Percentiles rank a stretch among this genome's conserved stretches.
These are phyloP conservation scores for Magnolia changhungtana DNA, from an alignment of 164 flowering plant genomes.

Conservation along the genomic window DNA sequence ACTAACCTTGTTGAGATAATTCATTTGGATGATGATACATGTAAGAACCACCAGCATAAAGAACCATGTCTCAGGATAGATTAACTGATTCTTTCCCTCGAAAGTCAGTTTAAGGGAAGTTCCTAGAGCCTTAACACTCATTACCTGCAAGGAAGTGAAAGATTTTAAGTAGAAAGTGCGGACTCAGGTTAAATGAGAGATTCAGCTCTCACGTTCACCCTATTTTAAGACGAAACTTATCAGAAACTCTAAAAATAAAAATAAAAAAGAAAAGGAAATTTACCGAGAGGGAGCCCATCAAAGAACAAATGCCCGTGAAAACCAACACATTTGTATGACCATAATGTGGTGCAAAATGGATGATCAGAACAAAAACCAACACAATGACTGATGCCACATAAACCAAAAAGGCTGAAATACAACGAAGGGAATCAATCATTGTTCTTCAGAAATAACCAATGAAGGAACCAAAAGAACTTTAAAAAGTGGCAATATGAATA, in stretches of 20 bases:
- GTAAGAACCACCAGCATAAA: conserved; percentile 59
- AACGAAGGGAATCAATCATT: neutral
- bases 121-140: conserved; percentile 94
- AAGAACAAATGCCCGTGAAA: conserved; percentile 80
- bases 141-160: conserved; percentile 49
- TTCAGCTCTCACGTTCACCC: neutral
- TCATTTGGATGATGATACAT: conserved; percentile 83
- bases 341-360: conserved; percentile 60
- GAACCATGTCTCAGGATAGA: conserved; percentile 80
- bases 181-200: neutral
- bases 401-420: conserved; percentile 70
- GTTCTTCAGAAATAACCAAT: neutral
- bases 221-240: neutral
- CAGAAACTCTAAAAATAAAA: neutral
- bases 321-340: conserved; percentile 71
- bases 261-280: conserved; percentile 7
- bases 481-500: conserved; percentile 1
- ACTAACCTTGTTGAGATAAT: conserved; percentile 83
- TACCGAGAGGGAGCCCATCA: conserved; percentile 92
- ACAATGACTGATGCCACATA: conserved; percentile 62
- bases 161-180: neutral
- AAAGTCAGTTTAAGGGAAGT: conserved; percentile 75
- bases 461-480: neutral
- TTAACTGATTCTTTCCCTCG: conserved; percentile 68
- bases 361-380: conserved; percentile 59